Base-by-base conservation (phyloP, 257 asterid species). In the Petunia axillaris region DNA sequence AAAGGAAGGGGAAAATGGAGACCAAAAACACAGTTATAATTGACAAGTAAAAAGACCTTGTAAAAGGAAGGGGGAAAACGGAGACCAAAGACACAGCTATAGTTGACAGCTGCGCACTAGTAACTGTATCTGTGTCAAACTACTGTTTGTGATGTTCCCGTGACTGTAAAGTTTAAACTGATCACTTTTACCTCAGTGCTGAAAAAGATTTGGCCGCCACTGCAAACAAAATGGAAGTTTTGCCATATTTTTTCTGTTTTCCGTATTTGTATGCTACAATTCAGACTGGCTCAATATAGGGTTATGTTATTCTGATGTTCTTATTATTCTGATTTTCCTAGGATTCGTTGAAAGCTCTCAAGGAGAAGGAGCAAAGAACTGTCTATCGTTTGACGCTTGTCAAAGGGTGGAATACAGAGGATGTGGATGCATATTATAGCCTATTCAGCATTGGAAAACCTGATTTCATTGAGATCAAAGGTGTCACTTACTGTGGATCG, bases 401-500 rank as follows among this genome's bases (percentile, higher is more conserved):
- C 54, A 96, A 96, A 89, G 98, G 99, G 84, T 96, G 99, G 99
- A 96, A 96, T 76, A 87, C 93, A n/a, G 98, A 93, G 87, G 99
- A 96, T 8, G 2, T 96, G 64, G 99, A 95, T 81, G 98, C 98
- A 63, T 95, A 94, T 88, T 96, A 87, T 46, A 85, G 74, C 87
- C 92, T 96, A 14, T 94, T 96, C 79, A 85, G 88, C 76, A 67
- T 89, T 39, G 99, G 99, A 57, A 87, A 80, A 81, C 99, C 99
- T 2, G 99, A 96, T 90, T 94, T 96, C 83, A 81, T 96, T 67
- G 99, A 96, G 89, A 96, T 96, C 75, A 96, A 96, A 89, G 99
- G 99, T 74, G 99, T 96, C 67, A 96, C 99, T 15, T 96, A 94
- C 79, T 94, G 99, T 89, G 99, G 99, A 91, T 86, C 98, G 99